These are phyloP conservation scores for Amoeboaphelidium occidentale DNA, from an alignment of 371 early-diverging fungal genomes.

Conservation along the genomic window DNA sequence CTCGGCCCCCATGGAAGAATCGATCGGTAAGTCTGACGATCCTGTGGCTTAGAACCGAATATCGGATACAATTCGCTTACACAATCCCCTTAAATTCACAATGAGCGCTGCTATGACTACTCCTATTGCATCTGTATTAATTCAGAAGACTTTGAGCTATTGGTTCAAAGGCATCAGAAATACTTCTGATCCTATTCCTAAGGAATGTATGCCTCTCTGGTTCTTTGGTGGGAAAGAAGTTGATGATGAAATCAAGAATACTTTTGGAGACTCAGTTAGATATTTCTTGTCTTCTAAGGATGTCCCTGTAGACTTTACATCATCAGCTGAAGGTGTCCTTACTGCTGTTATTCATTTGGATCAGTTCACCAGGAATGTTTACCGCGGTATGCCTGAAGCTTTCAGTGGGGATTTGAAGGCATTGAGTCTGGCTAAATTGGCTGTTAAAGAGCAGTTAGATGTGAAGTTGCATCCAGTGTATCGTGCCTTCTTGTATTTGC, in stretches of 20 bases:
- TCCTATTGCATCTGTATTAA: too few species aligned
- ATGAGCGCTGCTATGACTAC: too few species aligned
- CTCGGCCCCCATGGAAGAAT: too few species aligned
- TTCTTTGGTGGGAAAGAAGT: background rate
- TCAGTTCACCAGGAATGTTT: conserved; percentile 29
- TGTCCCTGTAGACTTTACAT: background rate
- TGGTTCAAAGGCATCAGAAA: background rate
- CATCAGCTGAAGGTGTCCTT: conserved; percentile 11
- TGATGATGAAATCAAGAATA: conserved; percentile 2
- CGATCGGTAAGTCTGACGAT: too few species aligned
- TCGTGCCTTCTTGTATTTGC: conserved; percentile 21
- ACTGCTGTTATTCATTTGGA: conserved; percentile 22
- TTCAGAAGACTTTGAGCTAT: background rate
- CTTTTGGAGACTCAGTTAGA: too few species aligned
- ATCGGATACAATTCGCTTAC: too few species aligned
- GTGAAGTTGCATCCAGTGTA: conserved; percentile 17
- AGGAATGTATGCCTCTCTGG: background rate
- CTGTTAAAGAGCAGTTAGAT: conserved; percentile 17
- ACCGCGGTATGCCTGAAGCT: conserved; percentile 18
- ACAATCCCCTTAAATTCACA: too few species aligned
- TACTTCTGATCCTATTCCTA: background rate
- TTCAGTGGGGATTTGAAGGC: conserved; percentile 23
- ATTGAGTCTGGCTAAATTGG: conserved; percentile 15
- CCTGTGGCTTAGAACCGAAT: too few species aligned
- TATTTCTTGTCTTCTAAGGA: background rate